Percentiles rank a stretch among this genome's conserved stretches.
Conservation (phyloP, 2,329 filamentous ascomycete species). For the Ceratocystis huliohia region DNA sequence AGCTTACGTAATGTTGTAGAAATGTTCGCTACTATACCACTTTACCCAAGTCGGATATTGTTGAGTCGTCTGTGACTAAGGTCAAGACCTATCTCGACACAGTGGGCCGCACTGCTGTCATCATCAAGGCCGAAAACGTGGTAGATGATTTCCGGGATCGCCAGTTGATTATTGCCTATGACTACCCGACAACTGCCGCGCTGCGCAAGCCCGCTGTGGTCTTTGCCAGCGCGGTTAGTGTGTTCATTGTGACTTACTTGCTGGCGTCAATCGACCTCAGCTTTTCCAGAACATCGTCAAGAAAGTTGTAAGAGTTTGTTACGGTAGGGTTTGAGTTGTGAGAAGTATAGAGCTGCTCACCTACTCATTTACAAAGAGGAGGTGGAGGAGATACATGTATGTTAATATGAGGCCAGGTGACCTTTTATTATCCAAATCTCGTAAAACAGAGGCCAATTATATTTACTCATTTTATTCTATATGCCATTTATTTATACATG, state of each 20-base stretch:
- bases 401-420: neutral
- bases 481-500: no score
- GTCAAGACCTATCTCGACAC: constrained; percentile 92
- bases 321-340: neutral
- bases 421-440: neutral
- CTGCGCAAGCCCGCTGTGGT: constrained; percentile 81
- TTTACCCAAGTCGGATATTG: constrained; percentile 51
- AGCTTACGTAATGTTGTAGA: constrained; percentile 34
- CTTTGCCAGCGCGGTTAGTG: constrained; percentile 55
- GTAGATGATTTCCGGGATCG: constrained; percentile 82
- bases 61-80: constrained; percentile 45
- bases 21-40: constrained; percentile 67
- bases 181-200: constrained; percentile 60
- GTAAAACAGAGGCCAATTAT: neutral
- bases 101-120: constrained; percentile 69
- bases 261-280: constrained; percentile 70
- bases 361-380: neutral
- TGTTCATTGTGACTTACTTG: constrained; percentile 64
- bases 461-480: neutral
- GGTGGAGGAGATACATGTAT: neutral
- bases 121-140: constrained; percentile 69
- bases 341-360: neutral
- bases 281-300: constrained; percentile 36
- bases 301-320: constrained; percentile 13
- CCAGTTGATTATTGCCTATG: constrained; percentile 75